Evolutionary conservation across 257 asterid species (phyloP).

Genomic region (Solanum chiquidenum): DNA sequence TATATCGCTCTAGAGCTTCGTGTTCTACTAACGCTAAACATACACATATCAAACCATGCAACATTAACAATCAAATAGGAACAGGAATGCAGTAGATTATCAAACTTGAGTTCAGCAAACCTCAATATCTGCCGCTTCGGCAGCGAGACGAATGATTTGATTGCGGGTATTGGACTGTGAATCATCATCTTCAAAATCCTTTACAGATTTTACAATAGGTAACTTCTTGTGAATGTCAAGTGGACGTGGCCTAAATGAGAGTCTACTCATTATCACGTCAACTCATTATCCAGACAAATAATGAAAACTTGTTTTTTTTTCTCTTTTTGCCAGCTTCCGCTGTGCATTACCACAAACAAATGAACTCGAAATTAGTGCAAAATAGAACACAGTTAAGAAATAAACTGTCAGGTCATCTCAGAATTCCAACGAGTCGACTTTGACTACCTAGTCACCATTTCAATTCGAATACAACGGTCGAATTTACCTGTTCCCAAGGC

Average conservation of each 20-base stretch:
- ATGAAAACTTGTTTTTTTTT: not conserved
- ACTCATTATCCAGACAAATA: constrained; percentile 14
- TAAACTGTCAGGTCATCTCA: not conserved
- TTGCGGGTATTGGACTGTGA: constrained; percentile 73
- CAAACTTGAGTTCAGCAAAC: constrained; percentile 15
- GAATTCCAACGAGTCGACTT: not conserved
- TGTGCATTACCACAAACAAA: not conserved
- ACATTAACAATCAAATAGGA: not conserved
- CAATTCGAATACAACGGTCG: not conserved
- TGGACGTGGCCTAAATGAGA: constrained; percentile 97
- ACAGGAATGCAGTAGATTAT: not conserved
- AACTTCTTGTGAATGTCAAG: constrained; percentile 95
- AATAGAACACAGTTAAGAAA: not conserved
- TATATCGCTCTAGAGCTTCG: not conserved
- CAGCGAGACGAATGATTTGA: constrained; percentile 65
- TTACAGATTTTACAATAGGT: constrained; percentile 76
- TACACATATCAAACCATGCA: not conserved
- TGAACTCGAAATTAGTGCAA: not conserved
- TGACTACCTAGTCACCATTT: not conserved
- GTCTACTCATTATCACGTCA: constrained; percentile 59
- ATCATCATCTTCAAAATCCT: constrained; percentile 88
- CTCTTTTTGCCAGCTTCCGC: not conserved
- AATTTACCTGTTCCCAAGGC: not conserved
- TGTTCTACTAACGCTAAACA: not conserved
- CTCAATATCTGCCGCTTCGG: constrained; percentile 68